Conservation (phyloP, 2,329 filamentous ascomycete species). For the Trichoderma koningii region DNA sequence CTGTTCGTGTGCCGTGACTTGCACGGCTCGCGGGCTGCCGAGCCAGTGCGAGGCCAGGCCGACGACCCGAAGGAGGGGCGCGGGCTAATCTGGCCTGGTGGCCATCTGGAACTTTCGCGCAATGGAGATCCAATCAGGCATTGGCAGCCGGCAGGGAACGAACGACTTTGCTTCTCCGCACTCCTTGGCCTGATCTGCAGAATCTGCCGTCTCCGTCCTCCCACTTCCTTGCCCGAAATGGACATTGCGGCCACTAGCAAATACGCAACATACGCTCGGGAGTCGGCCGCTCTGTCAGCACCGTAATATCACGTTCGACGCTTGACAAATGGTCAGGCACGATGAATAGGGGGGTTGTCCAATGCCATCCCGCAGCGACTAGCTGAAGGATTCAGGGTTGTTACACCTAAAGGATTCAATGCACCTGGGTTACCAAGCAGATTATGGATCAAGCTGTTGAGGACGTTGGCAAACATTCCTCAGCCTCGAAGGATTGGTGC, state of each 20-base stretch:
- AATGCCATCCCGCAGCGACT: background rate
- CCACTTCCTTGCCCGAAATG: background rate
- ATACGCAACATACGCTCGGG: background rate
- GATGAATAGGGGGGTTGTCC: background rate
- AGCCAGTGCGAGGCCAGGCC: slow-evolving; percentile 1
- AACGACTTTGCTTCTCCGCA: background rate
- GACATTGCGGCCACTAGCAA: background rate
- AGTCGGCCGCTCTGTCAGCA: slow-evolving; percentile 7
- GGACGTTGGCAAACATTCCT: background rate
- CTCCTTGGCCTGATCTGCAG: background rate
- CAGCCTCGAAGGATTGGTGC: background rate
- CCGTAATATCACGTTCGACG: background rate
- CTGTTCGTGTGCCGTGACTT: background rate
- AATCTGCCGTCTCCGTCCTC: background rate
- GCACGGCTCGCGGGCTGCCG: background rate
- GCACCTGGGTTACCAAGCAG: background rate
- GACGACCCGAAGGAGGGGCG: slow-evolving; percentile 10
- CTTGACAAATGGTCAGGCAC: background rate
- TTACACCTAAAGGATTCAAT: background rate
- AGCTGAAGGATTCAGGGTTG: background rate
- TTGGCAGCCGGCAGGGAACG: background rate
- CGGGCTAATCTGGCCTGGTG: background rate
- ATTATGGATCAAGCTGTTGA: background rate
- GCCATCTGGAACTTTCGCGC: background rate
- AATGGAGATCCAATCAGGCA: background rate